Base-by-base conservation (phyloP, 768 basidiomycete genomes). In the Clathrus columnatus region DNA sequence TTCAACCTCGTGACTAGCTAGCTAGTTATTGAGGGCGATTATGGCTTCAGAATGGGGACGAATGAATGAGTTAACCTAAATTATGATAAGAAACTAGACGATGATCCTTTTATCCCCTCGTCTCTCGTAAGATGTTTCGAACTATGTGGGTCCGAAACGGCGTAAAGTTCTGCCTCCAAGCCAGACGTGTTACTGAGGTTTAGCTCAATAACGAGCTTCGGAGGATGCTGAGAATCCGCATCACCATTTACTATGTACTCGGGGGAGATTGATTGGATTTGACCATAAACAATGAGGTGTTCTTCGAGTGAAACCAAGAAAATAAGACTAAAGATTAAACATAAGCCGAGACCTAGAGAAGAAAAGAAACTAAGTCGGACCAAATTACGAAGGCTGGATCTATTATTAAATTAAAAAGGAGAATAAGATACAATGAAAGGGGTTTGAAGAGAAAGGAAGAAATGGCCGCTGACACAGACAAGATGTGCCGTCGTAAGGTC, bases 161-260 rank as follows among this genome's bases (percentile, higher is more conserved):
- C 70, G 57, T 64, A 61, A 20, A 73, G 66, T 7, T 61, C 65
- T 50, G 68, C 62, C 58, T 73, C 67, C 7, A 75, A 69, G 8
- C 72, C 72, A 11, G 55, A 54, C 26, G 68, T 66, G 58, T 75
- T 61, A 49, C 59, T 66, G 51, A 68, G 68, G 20, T 62, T 63
- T 48, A 75, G 66, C 4, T 66, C 72, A 48, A 75, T 57, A 42
- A 70, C 69, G 43, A 75, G 61, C 52, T 66, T 68, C 42, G 75
- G 63, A 16, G 61, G 57, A 0, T 64, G 57, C 51, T 69, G 64
- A 1, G 64, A 55, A 5, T 66, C 48, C 1, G 72, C 70, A 27
- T 64, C 44, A 21, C 69, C 70, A 16, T 55, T 56, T 42, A 57
- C 52, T n/a, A 61, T 49, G 60, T 71, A 73, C 16, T 62, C 65